These are phyloP conservation scores for Porphyrellus sp. DNA, from an alignment of 1,284 basidiomycete species.

Conservation along the genomic window DNA sequence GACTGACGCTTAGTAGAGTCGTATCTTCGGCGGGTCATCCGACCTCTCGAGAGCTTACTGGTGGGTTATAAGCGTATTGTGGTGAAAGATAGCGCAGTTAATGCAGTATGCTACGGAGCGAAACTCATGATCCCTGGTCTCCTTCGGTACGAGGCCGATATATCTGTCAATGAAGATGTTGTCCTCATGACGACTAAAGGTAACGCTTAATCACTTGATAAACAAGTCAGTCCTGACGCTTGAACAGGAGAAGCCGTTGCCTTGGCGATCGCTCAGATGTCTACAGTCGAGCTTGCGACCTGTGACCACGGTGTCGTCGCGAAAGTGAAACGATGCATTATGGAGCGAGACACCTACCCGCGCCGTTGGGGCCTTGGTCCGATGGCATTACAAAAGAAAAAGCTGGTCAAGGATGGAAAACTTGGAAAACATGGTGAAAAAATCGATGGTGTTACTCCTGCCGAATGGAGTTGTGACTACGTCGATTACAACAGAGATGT, in stretches of 20 bases:
- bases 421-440: slow-evolving; percentile 95
- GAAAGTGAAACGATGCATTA: slow-evolving; percentile 99
- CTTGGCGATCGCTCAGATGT: slow-evolving; percentile 97
- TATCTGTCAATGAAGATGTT: slow-evolving; percentile 94
- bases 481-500: slow-evolving; percentile 83
- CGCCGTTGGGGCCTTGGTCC: slow-evolving; percentile 98
- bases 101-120: slow-evolving; percentile 99
- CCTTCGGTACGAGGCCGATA: slow-evolving; percentile 95
- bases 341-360: slow-evolving; percentile 99
- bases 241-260: slow-evolving; percentile 89
- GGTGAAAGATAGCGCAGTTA: slow-evolving; percentile 98
- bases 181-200: slow-evolving; percentile 99
- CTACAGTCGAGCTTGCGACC: slow-evolving; percentile 95
- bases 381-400: slow-evolving; percentile 96
- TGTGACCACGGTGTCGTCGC: slow-evolving; percentile 99
- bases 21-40: slow-evolving; percentile 93
- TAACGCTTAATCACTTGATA: slow-evolving; percentile 23
- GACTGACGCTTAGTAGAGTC: slow-evolving; percentile 59
- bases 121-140: slow-evolving; percentile 99
- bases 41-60: slow-evolving; percentile 92
- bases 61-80: slow-evolving; percentile 98
- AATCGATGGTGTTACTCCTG: slow-evolving; percentile 87
- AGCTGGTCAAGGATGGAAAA: slow-evolving; percentile 94
- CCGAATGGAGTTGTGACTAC: slow-evolving; percentile 90
- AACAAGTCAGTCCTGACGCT: slow-evolving; percentile 8